These are phyloP conservation scores for Fragaria ananassa DNA, from an alignment of 306 rosid species.

Conservation along the genomic window DNA sequence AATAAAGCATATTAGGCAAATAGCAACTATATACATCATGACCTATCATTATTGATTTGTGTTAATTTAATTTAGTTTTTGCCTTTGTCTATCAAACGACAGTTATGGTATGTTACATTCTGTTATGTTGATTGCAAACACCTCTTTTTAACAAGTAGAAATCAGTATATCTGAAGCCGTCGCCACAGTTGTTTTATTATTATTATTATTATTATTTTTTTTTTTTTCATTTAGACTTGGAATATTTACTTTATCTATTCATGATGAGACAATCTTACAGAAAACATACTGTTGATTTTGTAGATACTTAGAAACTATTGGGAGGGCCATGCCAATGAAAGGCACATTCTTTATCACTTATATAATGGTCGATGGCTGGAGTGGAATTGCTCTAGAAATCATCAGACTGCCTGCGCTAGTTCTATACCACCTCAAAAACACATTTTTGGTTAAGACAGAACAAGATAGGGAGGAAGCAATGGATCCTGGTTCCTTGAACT, in stretches of 20 bases:
- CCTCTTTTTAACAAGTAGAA: not conserved
- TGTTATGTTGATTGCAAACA: not conserved
- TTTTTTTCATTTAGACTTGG: not conserved
- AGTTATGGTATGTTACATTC: not conserved
- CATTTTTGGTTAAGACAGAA: slow-evolving; percentile 84
- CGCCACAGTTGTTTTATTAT: not conserved
- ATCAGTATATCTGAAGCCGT: not conserved
- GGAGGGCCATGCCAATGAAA: slow-evolving; percentile 86
- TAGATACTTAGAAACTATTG: slow-evolving; percentile 76
- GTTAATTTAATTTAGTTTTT: not conserved
- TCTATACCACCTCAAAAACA: slow-evolving; percentile 74
- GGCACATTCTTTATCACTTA: slow-evolving; percentile 95
- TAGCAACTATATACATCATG: not conserved
- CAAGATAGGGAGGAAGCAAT: slow-evolving; percentile 70
- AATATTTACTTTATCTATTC: slow-evolving; percentile 10
- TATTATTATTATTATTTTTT: no score
- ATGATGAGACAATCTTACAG: slow-evolving; percentile 17
- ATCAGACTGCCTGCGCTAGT: slow-evolving; percentile 60
- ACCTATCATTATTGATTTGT: not conserved
- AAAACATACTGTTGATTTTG: slow-evolving; percentile 27
- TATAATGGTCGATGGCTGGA: slow-evolving; percentile 90
- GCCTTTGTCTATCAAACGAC: not conserved
- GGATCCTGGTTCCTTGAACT: slow-evolving; percentile 76
- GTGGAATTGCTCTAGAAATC: slow-evolving; percentile 84
- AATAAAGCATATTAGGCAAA: not conserved